Evolutionary conservation across 2,329 filamentous ascomycete species (phyloP).

Genomic region (Lachnellula arida): DNA sequence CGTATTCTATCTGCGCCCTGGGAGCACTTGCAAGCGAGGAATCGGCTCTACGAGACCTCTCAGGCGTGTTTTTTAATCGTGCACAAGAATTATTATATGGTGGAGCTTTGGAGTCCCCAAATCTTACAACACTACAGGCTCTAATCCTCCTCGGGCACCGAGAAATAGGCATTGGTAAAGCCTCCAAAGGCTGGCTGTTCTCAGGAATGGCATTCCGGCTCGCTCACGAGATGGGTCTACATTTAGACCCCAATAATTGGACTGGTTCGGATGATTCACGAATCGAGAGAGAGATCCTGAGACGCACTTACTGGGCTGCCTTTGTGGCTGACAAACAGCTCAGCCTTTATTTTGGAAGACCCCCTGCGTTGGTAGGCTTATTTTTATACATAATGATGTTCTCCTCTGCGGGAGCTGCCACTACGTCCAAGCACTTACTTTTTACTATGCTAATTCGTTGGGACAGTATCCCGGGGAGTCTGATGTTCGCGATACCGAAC

Average conservation of each 20-base stretch:
- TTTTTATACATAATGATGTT: too few relatives aligned
- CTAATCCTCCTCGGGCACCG: slow-evolving; percentile 42
- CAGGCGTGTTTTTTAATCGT: slow-evolving; percentile 41
- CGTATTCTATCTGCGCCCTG: slow-evolving; percentile 46
- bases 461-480: slow-evolving; percentile 40
- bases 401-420: too few relatives aligned
- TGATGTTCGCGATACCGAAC: slow-evolving; percentile 45
- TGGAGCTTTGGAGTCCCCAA: slow-evolving; percentile 40
- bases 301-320: slow-evolving; percentile 47
- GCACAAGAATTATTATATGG: slow-evolving; percentile 42
- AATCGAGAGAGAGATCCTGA: slow-evolving; percentile 43
- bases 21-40: slow-evolving; percentile 44
- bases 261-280: slow-evolving; percentile 36
- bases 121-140: slow-evolving; percentile 44
- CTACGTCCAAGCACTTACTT: too few relatives aligned
- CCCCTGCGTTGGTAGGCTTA: slow-evolving; percentile 37
- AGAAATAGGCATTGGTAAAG: slow-evolving; percentile 43
- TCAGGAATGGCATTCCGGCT: slow-evolving; percentile 49
- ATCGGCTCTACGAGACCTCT: slow-evolving; percentile 32
- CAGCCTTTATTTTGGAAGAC: slow-evolving; percentile 47
- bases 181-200: slow-evolving; percentile 48
- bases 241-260: slow-evolving; percentile 49
- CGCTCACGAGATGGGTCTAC: slow-evolving; percentile 48
- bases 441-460: too few relatives aligned
- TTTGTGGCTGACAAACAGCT: slow-evolving; percentile 48